Evolutionary conservation across 768 basidiomycete genomes (phyloP), one percentile per base, ranked within the genome.

Genomic region (Aureoboletus auriporus): DNA sequence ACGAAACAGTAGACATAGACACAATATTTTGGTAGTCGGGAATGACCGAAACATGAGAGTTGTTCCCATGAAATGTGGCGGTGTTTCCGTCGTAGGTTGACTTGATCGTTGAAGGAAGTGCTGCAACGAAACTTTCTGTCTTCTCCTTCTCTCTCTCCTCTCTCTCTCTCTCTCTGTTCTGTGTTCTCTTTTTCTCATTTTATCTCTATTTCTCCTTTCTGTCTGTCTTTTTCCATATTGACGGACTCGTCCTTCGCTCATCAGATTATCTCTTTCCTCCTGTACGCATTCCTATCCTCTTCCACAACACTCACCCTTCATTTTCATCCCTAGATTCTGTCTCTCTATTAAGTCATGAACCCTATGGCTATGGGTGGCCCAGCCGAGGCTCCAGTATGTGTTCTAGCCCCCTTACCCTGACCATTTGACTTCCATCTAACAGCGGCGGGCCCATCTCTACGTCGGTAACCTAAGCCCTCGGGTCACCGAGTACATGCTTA

Each of bases 401-500:
- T 41, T 10, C 36, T 34, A 8, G 8, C 5, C 10, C 23, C 27
- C n/a, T 29, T 5, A 14, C 4, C 12, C 31, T 29, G 29, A 37
- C 27, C 12, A 0, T 16, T 39, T 50, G 29, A 47, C 35, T 39
- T 50, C 49, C 50, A 37, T 51, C 47, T 57, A 47, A 43, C 69
- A 90, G 87, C 80, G 89, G 69, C 82, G 93, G 59, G 94, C 96
- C 58, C 96, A 99, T 76, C 86, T 99, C 60, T 99, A 99, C 69
- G 91, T 99, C 69, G 96, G 96, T 54, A 98, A 98, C 71, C 77
- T 99, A 68, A 93, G 89, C 64, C 93, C 95, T 55, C 83, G 96
- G 39, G 96, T 99, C 44, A 98, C 94, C 46, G 96, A 98, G 75
- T 95, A 93, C 74, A 98, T 98, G 90, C 85, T 98, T 65, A 93